Base-by-base conservation (phyloP, 2,329 filamentous ascomycete species). In the Aspergillus cejpii region DNA sequence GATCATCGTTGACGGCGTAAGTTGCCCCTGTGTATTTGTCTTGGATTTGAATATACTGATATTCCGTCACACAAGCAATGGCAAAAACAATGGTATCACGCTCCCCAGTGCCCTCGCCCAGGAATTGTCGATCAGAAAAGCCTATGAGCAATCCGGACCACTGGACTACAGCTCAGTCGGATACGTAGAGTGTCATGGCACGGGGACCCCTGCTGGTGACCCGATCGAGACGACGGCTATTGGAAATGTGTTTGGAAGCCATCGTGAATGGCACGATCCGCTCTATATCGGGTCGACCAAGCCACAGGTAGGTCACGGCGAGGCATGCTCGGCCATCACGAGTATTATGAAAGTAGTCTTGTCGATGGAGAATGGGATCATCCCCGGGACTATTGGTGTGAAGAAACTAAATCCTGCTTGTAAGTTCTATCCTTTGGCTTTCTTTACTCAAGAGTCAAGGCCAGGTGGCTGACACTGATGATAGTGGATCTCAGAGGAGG, bases 311-410 rank as follows among this genome's bases (percentile, higher is more conserved):
- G 67, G 67, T 0, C 67, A 69, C 41, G 56, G 56, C 0, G 66
- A 69, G 43, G 62, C 54, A 1, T 58, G 60, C 5, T 58, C 59
- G 33, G 65, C 61, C 2, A n/a, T 68, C 8, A 59, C 61, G 0
- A 56, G 56, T 2, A 33, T 68, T 1, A 44, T 65, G 5, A 71
- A 71, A 38, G 53, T 45, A 5, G 62, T 63, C 1, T 44, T 74
- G 19, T 63, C 67, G 11, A 51, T 76, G 7, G 65, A 72, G 43
- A 53, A 71, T 44, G 57, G 56, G 3, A 52, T 49, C 1, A 56
- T 67, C 5, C 59, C 58, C 1, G 60, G 61, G 2, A 65, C 64
- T n/a, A 34, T 61, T 2, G 47, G 53, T 5, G 53, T 68, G 4
- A 49, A 60, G 0, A 49, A 55, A 2, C 47, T 60, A 2, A 68